Evolutionary conservation across 352 stramenopile species (phyloP).

Genomic region (Phytopythium ostracodes): DNA sequence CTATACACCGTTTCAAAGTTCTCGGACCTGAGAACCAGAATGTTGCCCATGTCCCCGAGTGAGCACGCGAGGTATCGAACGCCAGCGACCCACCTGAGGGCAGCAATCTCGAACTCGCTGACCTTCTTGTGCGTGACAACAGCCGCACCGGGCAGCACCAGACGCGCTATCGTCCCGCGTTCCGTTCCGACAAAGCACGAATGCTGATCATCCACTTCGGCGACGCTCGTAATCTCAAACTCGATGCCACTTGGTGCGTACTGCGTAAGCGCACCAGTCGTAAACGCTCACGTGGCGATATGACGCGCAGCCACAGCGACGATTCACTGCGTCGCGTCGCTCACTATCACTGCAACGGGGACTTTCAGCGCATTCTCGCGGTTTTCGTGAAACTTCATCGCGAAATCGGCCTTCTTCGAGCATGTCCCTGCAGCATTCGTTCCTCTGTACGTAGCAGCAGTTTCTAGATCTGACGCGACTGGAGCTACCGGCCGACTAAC

Average conservation of each 20-base stretch:
- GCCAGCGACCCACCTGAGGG: conserved; percentile 14
- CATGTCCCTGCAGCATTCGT: too few relatives aligned
- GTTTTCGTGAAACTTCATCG: conserved; percentile 1
- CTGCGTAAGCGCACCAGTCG: conserved; percentile 18
- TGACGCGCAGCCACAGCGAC: conserved; percentile 26
- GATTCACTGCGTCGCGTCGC: conserved; percentile 21
- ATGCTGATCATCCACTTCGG: conserved; percentile 27
- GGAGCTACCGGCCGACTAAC: neutral
- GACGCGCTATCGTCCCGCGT: conserved; percentile 28
- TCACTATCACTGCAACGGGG: conserved; percentile 29
- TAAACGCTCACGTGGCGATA: conserved; percentile 24
- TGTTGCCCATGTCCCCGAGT: conserved; percentile 22
- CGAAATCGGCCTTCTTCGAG: neutral
- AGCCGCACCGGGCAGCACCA: conserved; percentile 28
- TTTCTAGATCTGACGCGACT: neutral
- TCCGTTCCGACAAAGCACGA: conserved; percentile 44
- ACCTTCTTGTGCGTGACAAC: conserved; percentile 27
- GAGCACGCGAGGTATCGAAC: conserved; percentile 23
- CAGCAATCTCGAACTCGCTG: conserved; percentile 20
- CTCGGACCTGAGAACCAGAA: conserved; percentile 28
- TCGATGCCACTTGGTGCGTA: conserved; percentile 16
- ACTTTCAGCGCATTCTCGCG: neutral
- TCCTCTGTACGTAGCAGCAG: neutral
- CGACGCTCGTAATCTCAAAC: conserved; percentile 28
- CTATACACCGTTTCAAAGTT: conserved; percentile 28